Evolutionary conservation across 2,329 filamentous ascomycete species (phyloP).

Genomic region (Penicillium brevicompactum): DNA sequence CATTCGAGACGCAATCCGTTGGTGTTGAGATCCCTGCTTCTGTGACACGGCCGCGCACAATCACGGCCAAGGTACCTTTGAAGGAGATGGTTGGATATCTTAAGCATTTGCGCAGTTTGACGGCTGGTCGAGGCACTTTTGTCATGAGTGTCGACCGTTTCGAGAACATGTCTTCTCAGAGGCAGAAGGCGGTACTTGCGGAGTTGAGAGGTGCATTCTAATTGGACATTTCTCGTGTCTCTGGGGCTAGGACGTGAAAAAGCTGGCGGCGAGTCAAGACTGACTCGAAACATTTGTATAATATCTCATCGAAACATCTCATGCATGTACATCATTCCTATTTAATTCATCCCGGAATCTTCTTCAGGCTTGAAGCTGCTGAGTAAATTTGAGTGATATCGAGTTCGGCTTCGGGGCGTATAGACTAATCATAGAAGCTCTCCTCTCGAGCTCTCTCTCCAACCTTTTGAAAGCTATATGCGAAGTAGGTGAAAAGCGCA

Average conservation of each 20-base stretch:
- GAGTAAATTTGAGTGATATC: too few relatives aligned
- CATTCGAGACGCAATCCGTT: slow-evolving; percentile 56
- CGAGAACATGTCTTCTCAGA: slow-evolving; percentile 64
- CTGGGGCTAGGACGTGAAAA: background rate
- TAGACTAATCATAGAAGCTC: background rate
- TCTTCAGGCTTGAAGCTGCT: too few relatives aligned
- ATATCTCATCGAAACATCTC: background rate
- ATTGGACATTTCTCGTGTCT: background rate
- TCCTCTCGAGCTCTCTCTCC: too few relatives aligned
- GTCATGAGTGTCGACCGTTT: slow-evolving; percentile 74
- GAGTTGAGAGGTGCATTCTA: slow-evolving; percentile 44
- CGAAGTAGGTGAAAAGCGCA: background rate
- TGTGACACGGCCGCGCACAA: slow-evolving; percentile 57
- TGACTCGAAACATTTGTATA: slow-evolving; percentile 1
- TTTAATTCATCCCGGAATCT: background rate
- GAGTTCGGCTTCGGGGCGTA: background rate
- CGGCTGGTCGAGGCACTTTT: slow-evolving; percentile 78
- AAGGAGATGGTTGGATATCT: slow-evolving; percentile 98
- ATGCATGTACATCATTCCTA: slow-evolving; percentile 3
- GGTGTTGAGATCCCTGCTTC: slow-evolving; percentile 30
- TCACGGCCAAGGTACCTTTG: slow-evolving; percentile 84
- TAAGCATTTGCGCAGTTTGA: slow-evolving; percentile 84
- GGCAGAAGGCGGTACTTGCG: slow-evolving; percentile 59
- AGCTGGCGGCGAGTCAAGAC: background rate
- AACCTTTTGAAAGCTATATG: background rate